Percentiles rank a stretch among this genome's conserved stretches.
These are phyloP conservation scores for Scedosporium apiospermum DNA, from an alignment of 2,329 filamentous ascomycete species.

Conservation along the genomic window DNA sequence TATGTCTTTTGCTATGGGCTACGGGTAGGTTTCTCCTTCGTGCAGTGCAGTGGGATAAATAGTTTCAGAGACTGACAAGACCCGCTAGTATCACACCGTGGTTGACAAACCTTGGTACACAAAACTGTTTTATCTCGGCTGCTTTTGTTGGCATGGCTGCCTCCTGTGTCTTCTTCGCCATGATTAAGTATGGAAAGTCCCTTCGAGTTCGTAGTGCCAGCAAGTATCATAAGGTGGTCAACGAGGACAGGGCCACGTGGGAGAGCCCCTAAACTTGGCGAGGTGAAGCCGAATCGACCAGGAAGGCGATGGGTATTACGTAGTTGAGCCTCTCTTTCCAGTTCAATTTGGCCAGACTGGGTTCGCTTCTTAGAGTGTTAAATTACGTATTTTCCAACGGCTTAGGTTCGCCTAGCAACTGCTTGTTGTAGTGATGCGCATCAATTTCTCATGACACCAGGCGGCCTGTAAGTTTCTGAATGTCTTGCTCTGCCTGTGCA, in stretches of 20 bases:
- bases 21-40: constrained; percentile 6
- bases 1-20: constrained; percentile 14
- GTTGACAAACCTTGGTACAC: constrained; percentile 28
- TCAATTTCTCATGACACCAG: too few species aligned
- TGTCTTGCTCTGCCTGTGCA: too few species aligned
- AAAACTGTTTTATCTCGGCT: constrained; percentile 32
- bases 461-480: too few species aligned
- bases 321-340: too few species aligned
- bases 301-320: too few species aligned
- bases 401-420: too few species aligned
- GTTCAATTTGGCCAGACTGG: too few species aligned
- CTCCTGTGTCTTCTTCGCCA: constrained; percentile 17
- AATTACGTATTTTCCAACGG: too few species aligned
- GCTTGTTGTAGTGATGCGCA: too few species aligned
- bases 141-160: constrained; percentile 25
- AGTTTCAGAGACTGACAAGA: background rate
- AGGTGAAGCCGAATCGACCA: too few species aligned
- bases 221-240: constrained; percentile 9
- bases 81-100: constrained; percentile 29
- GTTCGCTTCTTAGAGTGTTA: too few species aligned
- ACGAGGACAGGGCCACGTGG: background rate
- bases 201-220: constrained; percentile 13
- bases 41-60: too few species aligned
- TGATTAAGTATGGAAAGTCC: constrained; percentile 31
- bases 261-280: background rate